Conservation (phyloP, 2,329 filamentous ascomycete species). For the Fusarium globosum region DNA sequence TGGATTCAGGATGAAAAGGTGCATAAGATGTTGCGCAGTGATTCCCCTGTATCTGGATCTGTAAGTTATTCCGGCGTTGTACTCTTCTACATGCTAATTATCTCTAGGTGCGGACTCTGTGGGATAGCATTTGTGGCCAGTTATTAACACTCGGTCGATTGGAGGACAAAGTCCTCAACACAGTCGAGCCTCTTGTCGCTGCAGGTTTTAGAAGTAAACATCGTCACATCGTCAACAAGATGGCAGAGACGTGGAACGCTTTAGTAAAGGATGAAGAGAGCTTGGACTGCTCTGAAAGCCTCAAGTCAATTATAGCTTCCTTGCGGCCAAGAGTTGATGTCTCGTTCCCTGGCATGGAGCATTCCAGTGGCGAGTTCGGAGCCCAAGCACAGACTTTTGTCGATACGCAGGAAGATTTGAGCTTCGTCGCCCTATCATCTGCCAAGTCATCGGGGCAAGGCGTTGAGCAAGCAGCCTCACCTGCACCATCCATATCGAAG, state of each 20-base stretch:
- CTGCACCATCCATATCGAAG: slow-evolving; percentile 28
- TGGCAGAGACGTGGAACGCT: slow-evolving; percentile 72
- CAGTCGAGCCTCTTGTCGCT: slow-evolving; percentile 66
- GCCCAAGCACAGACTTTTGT: slow-evolving; percentile 56
- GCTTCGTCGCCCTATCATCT: slow-evolving; percentile 47
- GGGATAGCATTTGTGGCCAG: slow-evolving; percentile 60
- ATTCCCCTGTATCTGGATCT: slow-evolving; percentile 54
- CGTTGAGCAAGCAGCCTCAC: slow-evolving; percentile 23
- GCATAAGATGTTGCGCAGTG: slow-evolving; percentile 55
- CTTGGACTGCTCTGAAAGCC: slow-evolving; percentile 71
- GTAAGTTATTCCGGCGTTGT: slow-evolving; percentile 52
- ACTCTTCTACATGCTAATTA: slow-evolving; percentile 42
- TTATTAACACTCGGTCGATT: slow-evolving; percentile 51
- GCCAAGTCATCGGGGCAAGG: slow-evolving; percentile 46
- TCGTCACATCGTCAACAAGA: slow-evolving; percentile 62
- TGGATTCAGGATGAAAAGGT: slow-evolving; percentile 72
- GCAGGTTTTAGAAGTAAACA: slow-evolving; percentile 70
- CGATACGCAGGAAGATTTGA: slow-evolving; percentile 62
- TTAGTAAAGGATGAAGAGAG: slow-evolving; percentile 71
- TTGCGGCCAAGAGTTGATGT: slow-evolving; percentile 66
- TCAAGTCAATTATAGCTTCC: slow-evolving; percentile 71
- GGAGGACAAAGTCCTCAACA: slow-evolving; percentile 58
- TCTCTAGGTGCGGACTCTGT: slow-evolving; percentile 59
- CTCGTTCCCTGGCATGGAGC: slow-evolving; percentile 57
- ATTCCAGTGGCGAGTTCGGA: slow-evolving; percentile 52